Evolutionary conservation across 2,329 filamentous ascomycete species (phyloP), one percentile per base, ranked within the genome.

Genomic region (Exophiala xenobiotica): DNA sequence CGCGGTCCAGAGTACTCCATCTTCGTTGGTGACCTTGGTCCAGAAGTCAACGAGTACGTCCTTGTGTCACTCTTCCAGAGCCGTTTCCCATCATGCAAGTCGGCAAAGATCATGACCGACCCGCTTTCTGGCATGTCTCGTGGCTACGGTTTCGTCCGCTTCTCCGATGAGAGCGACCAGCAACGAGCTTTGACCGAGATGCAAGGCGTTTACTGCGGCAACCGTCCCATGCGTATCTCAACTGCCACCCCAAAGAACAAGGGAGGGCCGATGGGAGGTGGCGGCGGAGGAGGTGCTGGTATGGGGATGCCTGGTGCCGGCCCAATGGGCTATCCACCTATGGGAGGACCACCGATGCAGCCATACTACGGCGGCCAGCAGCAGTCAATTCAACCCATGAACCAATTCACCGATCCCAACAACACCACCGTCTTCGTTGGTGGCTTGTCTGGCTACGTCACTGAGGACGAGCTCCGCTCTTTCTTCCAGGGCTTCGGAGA

Each of bases 401-500:
- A 99, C 76, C 93, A 99, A 75, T 99, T 99, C 78, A 99, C 93
- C 29, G 93, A 99, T 66, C 93, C 93, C 9, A 99, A 99, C 82
- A 99, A 99, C 77, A 99, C 93, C 14, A 99, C 93, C 16, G 93
- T 99, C 58, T 99, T 99, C 65, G 93, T 99, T 49, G 93, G 93
- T 61, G 93, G 93, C 47, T 83, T 99, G 4, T 96, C 91, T 29
- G 93, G 93, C 61, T 99, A 99, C 66, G 93, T 99, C 57, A 99
- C 93, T 41, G 93, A 99, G 77, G 93, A 99, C 66, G 93, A 99
- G 78, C 86, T 99, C n/a, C 90, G 93, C 58, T 96, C 91, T 0
- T 99, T 99, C 82, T 99, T 99, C 86, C 93, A 99, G 73, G 93
- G 93, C 64, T 99, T 99, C 60, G 93, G 93, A 55, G 93, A 99